These are phyloP conservation scores for Angomonas ambiguus DNA, from an alignment of 208 protist species.

Conservation along the genomic window DNA sequence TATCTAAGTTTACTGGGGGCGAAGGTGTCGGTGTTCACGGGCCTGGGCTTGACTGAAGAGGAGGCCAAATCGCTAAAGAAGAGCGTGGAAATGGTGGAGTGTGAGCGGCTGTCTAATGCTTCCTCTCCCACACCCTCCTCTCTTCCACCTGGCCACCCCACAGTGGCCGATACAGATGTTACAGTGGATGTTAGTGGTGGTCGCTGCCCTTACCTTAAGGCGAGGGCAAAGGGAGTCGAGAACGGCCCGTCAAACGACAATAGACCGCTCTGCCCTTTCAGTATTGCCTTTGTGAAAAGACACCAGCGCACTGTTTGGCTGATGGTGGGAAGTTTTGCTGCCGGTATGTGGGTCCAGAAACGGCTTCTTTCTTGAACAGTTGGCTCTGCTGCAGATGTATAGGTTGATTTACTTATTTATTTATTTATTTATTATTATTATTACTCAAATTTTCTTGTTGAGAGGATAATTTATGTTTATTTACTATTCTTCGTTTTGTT, in stretches of 20 bases:
- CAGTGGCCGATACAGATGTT: neutral
- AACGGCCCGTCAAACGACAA: conserved; percentile 6
- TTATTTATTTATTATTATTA: conserved; percentile 13
- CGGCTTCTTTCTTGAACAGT: neutral
- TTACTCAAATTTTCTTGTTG: conserved; percentile 2
- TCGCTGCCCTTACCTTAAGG: conserved; percentile 27
- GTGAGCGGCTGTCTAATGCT: neutral
- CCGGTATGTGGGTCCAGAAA: neutral
- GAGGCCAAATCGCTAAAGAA: neutral
- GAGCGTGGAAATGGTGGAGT: neutral
- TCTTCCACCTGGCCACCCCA: neutral
- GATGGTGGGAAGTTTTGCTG: neutral
- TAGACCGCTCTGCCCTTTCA: conserved; percentile 39
- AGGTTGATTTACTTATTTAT: neutral
- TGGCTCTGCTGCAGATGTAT: neutral
- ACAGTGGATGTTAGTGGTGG: conserved; percentile 19
- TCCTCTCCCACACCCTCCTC: neutral
- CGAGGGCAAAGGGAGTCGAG: neutral
- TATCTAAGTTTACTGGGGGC: conserved; percentile 40
- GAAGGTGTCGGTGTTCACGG: neutral
- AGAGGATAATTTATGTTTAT: conserved; percentile 3
- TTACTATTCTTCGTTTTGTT: conserved; percentile 6
- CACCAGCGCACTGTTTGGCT: conserved; percentile 9
- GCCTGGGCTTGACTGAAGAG: neutral
- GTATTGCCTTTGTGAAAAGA: conserved; percentile 36